Base-by-base conservation (phyloP, 164 flowering plant species). In the Aristolochia fimbriata region DNA sequence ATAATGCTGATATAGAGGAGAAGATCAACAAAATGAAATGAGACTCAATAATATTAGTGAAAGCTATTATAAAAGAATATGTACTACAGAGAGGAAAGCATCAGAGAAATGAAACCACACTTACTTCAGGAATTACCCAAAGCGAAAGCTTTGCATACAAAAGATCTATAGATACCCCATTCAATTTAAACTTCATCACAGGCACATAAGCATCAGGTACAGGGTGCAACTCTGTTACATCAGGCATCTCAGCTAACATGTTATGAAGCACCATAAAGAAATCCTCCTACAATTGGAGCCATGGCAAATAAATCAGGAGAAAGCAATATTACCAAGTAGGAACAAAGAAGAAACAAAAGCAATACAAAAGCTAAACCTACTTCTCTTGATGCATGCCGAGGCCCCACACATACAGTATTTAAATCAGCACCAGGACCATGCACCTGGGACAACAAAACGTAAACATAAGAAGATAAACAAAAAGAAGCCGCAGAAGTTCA, bases 381-480 rank as follows among this genome's bases (percentile, higher is more conserved):
- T 63, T 90, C 90, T 78, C 99, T 75, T 61, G 84, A 77, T 41
- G 95, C 95, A 77, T 93, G 87, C 62, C 81, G 79, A 48, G 99
- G 99, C 60, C 97, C 99, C 55, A 93, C 97, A 59, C 97, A 93
- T 14, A 90, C 81, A 1, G 97, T 93, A 69, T 93, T 97, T 59
- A 93, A 88, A 78, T 93, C 99, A 25, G 97, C 97, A 65, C 99
- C 99, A 68, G 99, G 99, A 51, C 99, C 97, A 81, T 93, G 97
- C 24, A 93, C 99, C 99, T 93, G 62, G 17, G 43, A 24, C 1
- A 48, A 37, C 46, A 20, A 57, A 49, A 24, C 50, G 33, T 27
- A 61, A 33, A 54, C 51, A 8, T 14, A 41, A 20, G 30, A 19
- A 45, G 27, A 1, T 22, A 17, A 56, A 17, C 22, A 20, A 49